Base-by-base conservation (phyloP, 2,329 filamentous ascomycete species). In the Exophiala lecanii-corni region DNA sequence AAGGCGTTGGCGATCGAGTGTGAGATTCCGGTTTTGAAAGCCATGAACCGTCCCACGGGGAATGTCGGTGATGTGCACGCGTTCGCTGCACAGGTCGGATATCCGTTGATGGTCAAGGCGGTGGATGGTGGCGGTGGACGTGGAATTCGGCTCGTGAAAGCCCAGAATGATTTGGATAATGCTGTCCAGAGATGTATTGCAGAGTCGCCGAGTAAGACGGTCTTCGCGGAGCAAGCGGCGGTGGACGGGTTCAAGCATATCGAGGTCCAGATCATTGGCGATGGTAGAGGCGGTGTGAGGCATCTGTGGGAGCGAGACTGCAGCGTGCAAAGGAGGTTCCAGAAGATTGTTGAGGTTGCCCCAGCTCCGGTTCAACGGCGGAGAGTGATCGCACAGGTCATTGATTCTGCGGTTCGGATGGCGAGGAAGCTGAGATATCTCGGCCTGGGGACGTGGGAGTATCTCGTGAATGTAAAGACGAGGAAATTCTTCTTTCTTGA, bases 361-460 rank as follows among this genome's bases (percentile, higher is more conserved):
- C 78, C 77, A 0, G 73, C 73, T n/a, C 62, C 72, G 2, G 62
- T 75, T 1, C 20, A 43, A 3, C 63, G 78, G 52, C 62, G 78
- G 2, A 49, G 43, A 0, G 48, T 78, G 20, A 62, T 80, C 25
- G 63, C 61, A 3, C 61, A 59, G 10, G 68, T 80, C 1, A 76
- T 80, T 25, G 64, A 73, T 17, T 68, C 75, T 18, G 76, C 78
- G 0, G 43, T 81, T 34, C 63, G 57, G 12, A 76, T 78, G 62
- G 74, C 74, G 4, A 64, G 56, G 55, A 62, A 62, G 38, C 69
- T 73, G 36, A 60, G 65, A 3, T 82, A 42, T 79, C 63, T 66
- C 36, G 80, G 75, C 0, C 63, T 82, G 1, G 80, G 79, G 6
- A 83, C 79, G 0, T 81, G 81, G 49, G 80, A 84, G 56, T 83